Conservation (phyloP, 139 green algal species). For the Chlorella sorokiniana region DNA sequence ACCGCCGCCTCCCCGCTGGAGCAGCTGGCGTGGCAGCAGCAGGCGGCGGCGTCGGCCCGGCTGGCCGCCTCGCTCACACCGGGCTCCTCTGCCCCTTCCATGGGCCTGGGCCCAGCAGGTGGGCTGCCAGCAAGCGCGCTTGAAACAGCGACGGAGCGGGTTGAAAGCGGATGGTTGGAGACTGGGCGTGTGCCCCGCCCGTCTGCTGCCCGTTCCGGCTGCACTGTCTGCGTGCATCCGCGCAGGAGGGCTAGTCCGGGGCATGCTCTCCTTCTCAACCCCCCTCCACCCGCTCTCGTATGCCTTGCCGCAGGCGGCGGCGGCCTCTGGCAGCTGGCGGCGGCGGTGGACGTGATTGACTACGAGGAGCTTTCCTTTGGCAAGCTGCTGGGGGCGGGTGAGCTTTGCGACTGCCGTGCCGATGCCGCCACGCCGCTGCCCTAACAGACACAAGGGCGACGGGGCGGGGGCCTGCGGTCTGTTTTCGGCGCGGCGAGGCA, state of each 20-base stretch:
- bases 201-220: too few species aligned
- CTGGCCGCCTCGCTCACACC: neutral
- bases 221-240: too few species aligned
- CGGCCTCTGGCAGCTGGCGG: conserved; percentile 20
- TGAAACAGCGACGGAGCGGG: too few species aligned
- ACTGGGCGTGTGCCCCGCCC: too few species aligned
- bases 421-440: neutral
- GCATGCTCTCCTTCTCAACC: too few species aligned
- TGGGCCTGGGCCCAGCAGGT: neutral
- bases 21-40: conserved; percentile 7
- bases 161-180: too few species aligned
- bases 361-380: conserved; percentile 48
- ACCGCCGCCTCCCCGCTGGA: neutral
- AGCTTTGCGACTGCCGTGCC: neutral
- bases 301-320: neutral
- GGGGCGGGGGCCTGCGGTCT: too few species aligned
- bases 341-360: conserved; percentile 39
- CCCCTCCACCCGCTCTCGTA: neutral
- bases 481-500: too few species aligned
- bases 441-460: too few species aligned
- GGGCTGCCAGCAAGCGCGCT: too few species aligned
- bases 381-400: conserved; percentile 42
- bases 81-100: neutral
- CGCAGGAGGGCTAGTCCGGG: too few species aligned
- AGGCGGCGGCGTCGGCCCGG: neutral